Conservation (phyloP, 2,329 filamentous ascomycete genomes). For the Emericellopsis cladophorae region DNA sequence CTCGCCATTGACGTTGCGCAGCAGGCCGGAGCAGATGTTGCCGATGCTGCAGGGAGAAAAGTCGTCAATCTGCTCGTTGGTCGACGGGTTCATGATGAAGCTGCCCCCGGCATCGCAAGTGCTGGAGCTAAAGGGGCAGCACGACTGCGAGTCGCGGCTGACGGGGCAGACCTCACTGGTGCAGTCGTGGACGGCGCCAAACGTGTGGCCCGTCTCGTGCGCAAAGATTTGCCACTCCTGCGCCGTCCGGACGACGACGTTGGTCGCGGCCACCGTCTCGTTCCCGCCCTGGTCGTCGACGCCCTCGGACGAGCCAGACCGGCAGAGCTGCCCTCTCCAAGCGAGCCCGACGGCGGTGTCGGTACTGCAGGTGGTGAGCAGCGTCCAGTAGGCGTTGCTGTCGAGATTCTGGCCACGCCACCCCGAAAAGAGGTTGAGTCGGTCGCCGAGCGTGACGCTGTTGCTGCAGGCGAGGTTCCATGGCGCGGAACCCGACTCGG, state of each 20-base stretch:
- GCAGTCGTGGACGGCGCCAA: constrained; percentile 93
- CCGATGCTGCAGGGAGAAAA: constrained; percentile 88
- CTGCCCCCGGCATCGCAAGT: constrained; percentile 64
- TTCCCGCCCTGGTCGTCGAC: constrained; percentile 29
- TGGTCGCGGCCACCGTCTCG: constrained; percentile 73
- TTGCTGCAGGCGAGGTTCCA: constrained; percentile 74
- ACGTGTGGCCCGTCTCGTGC: constrained; percentile 88
- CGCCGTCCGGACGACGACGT: constrained; percentile 74
- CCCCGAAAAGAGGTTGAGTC: constrained; percentile 74
- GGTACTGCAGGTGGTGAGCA: constrained; percentile 72
- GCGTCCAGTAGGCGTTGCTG: constrained; percentile 83
- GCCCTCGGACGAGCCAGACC: constrained; percentile 40
- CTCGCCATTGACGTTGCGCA: constrained; percentile 58
- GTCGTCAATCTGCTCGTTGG: constrained; percentile 53
- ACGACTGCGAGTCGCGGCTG: constrained; percentile 40
- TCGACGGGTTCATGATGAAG: constrained; percentile 96
- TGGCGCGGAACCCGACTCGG: constrained; percentile 50
- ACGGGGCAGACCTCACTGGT: constrained; percentile 55
- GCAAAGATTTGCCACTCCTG: constrained; percentile 94
- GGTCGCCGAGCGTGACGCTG: constrained; percentile 54
- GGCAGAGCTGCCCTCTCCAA: constrained; percentile 84
- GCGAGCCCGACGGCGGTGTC: constrained; percentile 79
- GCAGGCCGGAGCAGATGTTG: constrained; percentile 84
- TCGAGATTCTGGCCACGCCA: constrained; percentile 76
- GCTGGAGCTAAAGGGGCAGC: constrained; percentile 61